Conservation (phyloP, 768 basidiomycete species). For the Tulasnella sp. region DNA sequence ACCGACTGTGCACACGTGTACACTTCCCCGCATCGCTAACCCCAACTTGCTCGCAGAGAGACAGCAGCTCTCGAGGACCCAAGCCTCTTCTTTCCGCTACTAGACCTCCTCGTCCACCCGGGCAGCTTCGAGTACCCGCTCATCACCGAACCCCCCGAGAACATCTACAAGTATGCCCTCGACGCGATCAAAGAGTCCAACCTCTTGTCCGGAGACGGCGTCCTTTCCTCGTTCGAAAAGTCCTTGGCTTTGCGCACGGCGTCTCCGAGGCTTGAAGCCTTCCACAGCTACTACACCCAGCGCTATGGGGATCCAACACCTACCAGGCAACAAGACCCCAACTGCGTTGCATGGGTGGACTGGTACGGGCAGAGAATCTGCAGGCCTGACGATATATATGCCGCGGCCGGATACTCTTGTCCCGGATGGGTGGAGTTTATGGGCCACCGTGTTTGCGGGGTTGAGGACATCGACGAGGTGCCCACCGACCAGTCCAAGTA, state of each 20-base stretch:
- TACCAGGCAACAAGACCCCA: conserved; percentile 39
- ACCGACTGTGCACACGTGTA: neutral
- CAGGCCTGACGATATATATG: conserved; percentile 36
- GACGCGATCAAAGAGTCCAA: conserved; percentile 55
- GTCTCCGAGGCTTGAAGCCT: conserved; percentile 81
- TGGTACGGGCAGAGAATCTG: conserved; percentile 80
- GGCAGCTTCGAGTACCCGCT: conserved; percentile 46
- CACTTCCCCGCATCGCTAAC: neutral
- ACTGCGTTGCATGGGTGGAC: conserved; percentile 77
- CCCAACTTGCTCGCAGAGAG: conserved; percentile 61
- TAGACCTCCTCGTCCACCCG: conserved; percentile 65
- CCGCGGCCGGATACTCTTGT: conserved; percentile 34
- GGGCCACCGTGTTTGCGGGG: conserved; percentile 37
- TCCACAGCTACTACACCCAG: conserved; percentile 68
- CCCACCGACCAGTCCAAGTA: conserved; percentile 4
- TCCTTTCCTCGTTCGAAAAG: conserved; percentile 64
- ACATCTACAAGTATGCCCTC: conserved; percentile 59
- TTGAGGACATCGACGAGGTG: conserved; percentile 34
- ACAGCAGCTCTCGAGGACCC: conserved; percentile 75
- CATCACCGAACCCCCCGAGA: conserved; percentile 50
- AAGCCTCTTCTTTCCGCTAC: conserved; percentile 71
- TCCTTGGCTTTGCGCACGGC: conserved; percentile 77
- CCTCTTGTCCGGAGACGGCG: conserved; percentile 54
- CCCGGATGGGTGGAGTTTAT: neutral
- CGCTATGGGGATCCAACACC: conserved; percentile 40